Evolutionary conservation across 2,329 filamentous ascomycete genomes (phyloP).

Genomic region (Macrophomina phaseolina): DNA sequence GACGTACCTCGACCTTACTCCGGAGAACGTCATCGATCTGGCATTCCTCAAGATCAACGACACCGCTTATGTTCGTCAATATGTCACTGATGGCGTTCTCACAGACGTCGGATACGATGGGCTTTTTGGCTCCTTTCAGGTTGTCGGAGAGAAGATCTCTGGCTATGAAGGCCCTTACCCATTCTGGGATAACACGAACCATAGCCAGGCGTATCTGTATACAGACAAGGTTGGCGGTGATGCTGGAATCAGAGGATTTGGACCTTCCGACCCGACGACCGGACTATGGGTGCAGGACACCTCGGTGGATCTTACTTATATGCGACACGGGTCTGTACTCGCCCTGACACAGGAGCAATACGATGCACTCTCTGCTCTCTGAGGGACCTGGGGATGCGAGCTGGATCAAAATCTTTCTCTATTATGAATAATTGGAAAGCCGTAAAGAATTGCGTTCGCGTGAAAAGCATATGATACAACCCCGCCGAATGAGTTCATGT

Average conservation of each 20-base stretch:
- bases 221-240: constrained; percentile 28
- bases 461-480: no score
- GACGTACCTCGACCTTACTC: constrained; percentile 27
- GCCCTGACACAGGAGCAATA: constrained; percentile 27
- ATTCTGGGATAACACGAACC: constrained; percentile 27
- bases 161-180: constrained; percentile 30
- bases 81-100: constrained; percentile 29
- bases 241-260: constrained; percentile 20
- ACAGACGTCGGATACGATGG: constrained; percentile 30
- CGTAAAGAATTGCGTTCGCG: no score
- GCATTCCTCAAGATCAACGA: constrained; percentile 30
- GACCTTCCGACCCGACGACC: constrained; percentile 25
- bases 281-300: constrained; percentile 22
- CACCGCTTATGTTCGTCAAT: constrained; percentile 29
- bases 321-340: constrained; percentile 30
- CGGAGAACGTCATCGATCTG: constrained; percentile 29
- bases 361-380: constrained; percentile 27
- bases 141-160: constrained; percentile 15
- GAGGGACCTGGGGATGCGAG: background rate
- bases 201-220: constrained; percentile 28
- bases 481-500: no score
- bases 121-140: constrained; percentile 27
- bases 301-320: constrained; percentile 24
- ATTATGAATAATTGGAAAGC: no score
- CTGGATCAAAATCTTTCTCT: no score